Conservation (phyloP, 106 monocot genomes). For the Cymbidium sinense region DNA sequence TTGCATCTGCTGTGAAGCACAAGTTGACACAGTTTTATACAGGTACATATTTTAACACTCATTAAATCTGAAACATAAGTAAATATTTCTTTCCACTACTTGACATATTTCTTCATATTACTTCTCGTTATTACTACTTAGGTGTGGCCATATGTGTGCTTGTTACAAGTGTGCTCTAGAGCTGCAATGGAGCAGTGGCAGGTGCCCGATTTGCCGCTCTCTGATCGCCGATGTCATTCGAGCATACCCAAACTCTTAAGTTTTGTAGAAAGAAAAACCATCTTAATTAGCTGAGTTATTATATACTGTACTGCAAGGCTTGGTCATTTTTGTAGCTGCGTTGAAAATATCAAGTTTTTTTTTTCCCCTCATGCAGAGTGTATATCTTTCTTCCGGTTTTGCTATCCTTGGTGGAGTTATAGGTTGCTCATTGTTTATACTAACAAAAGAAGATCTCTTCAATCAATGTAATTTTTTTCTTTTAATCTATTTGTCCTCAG, state of each 20-base stretch:
- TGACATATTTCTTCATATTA: not conserved
- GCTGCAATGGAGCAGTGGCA: constrained; percentile 36
- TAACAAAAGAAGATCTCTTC: no score
- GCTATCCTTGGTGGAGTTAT: no score
- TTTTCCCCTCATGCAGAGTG: no score
- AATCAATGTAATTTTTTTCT: no score
- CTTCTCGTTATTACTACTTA: constrained; percentile 11
- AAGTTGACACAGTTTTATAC: constrained; percentile 60
- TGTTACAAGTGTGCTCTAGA: constrained; percentile 56
- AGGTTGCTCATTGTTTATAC: no score
- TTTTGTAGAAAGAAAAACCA: no score
- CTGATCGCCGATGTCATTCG: constrained; percentile 49
- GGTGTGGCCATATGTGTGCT: constrained; percentile 70
- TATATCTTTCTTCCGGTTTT: no score
- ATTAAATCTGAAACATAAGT: not conserved
- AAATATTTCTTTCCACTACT: not conserved
- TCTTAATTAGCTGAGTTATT: no score
- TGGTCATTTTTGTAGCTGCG: no score
- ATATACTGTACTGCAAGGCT: no score
- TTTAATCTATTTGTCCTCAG: no score
- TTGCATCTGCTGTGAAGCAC: constrained; percentile 50
- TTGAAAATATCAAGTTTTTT: no score
- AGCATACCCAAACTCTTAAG: constrained; percentile 22
- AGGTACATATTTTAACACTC: constrained; percentile 22
- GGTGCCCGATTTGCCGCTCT: constrained; percentile 49